Conservation (phyloP, 345 rosid genomes). For the Anastatica hierochuntica region DNA sequence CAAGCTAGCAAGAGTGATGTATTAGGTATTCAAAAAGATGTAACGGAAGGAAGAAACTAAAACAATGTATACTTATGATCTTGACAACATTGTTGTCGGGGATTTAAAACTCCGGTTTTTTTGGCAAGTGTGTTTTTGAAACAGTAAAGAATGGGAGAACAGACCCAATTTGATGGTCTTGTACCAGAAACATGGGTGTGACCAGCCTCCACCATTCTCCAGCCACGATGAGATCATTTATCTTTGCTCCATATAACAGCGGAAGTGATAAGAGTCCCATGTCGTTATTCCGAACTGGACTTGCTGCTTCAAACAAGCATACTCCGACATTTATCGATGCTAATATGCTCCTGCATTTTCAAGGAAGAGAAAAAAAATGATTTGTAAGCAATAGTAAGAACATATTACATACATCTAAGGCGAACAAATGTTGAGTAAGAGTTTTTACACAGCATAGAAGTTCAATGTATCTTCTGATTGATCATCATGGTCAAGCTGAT, state of each 20-base stretch:
- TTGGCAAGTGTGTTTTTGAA: neutral
- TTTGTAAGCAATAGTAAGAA: neutral
- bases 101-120: neutral
- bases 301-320: slow-evolving; percentile 69
- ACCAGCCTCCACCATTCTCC: slow-evolving; percentile 99
- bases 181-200: slow-evolving; percentile 99
- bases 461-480: slow-evolving; percentile 45
- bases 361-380: neutral
- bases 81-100: neutral
- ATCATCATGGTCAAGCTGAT: slow-evolving; percentile 20
- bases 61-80: neutral
- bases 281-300: slow-evolving; percentile 56
- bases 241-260: slow-evolving; percentile 72
- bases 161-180: slow-evolving; percentile 74
- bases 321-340: slow-evolving; percentile 74
- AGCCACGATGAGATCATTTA: slow-evolving; percentile 64
- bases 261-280: slow-evolving; percentile 64
- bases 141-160: slow-evolving; percentile 48
- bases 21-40: too few species aligned
- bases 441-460: slow-evolving; percentile 50
- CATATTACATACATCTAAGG: neutral
- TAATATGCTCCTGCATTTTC: slow-evolving; percentile 44
- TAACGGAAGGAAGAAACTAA: too few species aligned
- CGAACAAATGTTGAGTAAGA: neutral
- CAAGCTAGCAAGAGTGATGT: neutral